Base-by-base conservation (phyloP, 169 alveolate species). In the Plasmodium vinckei region DNA sequence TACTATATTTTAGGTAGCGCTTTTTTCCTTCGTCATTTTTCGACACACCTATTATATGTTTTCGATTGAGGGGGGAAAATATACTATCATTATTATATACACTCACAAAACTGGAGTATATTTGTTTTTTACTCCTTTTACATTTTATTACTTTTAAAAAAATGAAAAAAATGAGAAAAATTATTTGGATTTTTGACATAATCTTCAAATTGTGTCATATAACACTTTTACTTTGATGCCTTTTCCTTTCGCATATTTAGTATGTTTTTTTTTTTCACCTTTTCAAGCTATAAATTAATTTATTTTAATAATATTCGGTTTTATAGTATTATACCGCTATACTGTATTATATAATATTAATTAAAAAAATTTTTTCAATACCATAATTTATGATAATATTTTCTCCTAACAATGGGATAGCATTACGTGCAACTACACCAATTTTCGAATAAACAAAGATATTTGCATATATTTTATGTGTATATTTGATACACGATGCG, bases 81-180 rank as follows among this genome's bases (percentile, higher is more conserved):
- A 73, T 5, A 25, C 1, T 4, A 9, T 60, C 73, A 46, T 60
- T 53, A 60, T 73, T 46, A 25, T 44, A 42, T 60, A 72, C 15
- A 12, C 87, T 63, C 73, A 73, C 42, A 39, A 73, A 73, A 73
- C 61, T 47, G 51, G 42, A 73, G 33, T 42, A 19, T 33, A 33
- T 44, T 19, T 49, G 44, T 9, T 33, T 23, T 44, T 46, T 57
- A 49, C 68, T 60, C 87, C 60, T 73, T 73, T 60, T 73, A 73
- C 72, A 21, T 64, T 44, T 64, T 59, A 64, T 63, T 17, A 60
- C 54, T 61, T 61, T 73, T 56, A 73, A 60, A 25, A 73, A 53
- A 33, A 54, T 60, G 73, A 73, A 53, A 44, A 60, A 25, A 61
- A 73, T 46, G 15, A 73, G 51, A 13, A 61, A 53, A 33, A 73